Evolutionary conservation across 1,284 basidiomycete species (phyloP), one percentile per base, ranked within the genome.

Genomic region (Thecaphora frezii): DNA sequence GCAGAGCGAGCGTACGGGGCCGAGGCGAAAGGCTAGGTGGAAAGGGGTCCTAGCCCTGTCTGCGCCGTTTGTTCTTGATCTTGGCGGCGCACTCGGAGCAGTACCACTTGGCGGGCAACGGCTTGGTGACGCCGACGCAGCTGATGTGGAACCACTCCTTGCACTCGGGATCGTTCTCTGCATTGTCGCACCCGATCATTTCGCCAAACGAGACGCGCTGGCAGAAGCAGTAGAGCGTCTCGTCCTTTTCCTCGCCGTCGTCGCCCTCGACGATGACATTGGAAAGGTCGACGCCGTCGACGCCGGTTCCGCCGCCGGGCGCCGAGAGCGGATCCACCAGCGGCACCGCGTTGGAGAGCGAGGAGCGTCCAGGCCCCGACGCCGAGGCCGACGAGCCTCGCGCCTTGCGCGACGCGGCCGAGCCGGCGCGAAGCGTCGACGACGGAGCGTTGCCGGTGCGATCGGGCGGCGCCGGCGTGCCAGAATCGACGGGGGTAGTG

Each of bases 61-160:
- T 46, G 37, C 57, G 37, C 22, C 54, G 58, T 53, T 59, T 63
- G 56, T 60, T 66, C 54, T 58, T 65, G 51, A 62, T 54, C 57
- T 59, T 62, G 41, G 61, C 62, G 48, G 58, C 50, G 39, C 66
- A 69, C 43, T 66, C 69, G 13, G 60, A 60, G 41, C 73, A 75
- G 46, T 73, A 73, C 76, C 76, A 78, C 24, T 71, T 76, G 23
- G 69, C 66, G 10, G 76, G 76, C 28, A 78, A 44, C 1, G 76
- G 76, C 51, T 77, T 76, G 40, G 67, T 70, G 19, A 78, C 65
- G 19, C 76, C 76, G 0, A 78, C 76, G 40, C 76, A 78, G 33
- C 69, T 70, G 21, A 78, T 73, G 54, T 78, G 76, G 62, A 78
- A 78, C 76, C 76, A 78, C 54, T 78, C 74, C 48, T 69, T 72